Evolutionary conservation across 331 rosid genomes (phyloP).

Genomic region (Malus hybrid): DNA sequence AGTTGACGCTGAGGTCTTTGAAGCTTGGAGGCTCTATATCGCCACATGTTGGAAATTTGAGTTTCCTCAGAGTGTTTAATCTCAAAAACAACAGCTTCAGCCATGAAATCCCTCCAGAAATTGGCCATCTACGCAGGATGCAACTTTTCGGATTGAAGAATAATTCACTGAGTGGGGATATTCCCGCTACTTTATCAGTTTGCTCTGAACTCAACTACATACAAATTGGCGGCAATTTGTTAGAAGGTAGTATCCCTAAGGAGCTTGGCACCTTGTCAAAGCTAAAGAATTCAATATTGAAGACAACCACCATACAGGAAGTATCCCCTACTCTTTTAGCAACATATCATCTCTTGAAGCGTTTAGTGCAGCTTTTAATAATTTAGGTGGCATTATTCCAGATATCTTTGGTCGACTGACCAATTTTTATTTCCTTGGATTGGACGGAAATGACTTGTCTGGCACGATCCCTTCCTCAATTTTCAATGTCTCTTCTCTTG

Average conservation of each 20-base stretch:
- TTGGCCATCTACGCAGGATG: too few species aligned
- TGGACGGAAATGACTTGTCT: neutral
- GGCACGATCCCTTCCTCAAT: neutral
- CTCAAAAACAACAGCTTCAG: neutral
- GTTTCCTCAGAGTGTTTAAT: neutral
- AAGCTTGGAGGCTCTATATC: neutral
- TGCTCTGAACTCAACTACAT: too few species aligned
- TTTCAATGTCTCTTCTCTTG: neutral
- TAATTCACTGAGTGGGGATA: too few species aligned
- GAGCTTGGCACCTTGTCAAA: too few species aligned
- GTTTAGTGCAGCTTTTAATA: neutral
- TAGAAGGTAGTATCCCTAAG: neutral
- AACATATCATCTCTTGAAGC: neutral
- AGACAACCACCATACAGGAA: neutral
- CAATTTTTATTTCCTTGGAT: neutral
- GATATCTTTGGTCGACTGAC: neutral
- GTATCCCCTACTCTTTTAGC: neutral
- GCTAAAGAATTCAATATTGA: too few species aligned
- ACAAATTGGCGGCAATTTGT: rapidly evolving
- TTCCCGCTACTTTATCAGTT: too few species aligned
- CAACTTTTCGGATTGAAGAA: rapidly evolving
- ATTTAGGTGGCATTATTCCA: neutral
- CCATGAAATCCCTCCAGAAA: neutral
- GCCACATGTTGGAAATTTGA: neutral
- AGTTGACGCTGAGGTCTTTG: neutral